Percentiles rank a stretch among this genome's conserved stretches.
phyloP scores from a whole-genome alignment of 129 eudicot species.

The Helianthus tuberosus region DNA sequence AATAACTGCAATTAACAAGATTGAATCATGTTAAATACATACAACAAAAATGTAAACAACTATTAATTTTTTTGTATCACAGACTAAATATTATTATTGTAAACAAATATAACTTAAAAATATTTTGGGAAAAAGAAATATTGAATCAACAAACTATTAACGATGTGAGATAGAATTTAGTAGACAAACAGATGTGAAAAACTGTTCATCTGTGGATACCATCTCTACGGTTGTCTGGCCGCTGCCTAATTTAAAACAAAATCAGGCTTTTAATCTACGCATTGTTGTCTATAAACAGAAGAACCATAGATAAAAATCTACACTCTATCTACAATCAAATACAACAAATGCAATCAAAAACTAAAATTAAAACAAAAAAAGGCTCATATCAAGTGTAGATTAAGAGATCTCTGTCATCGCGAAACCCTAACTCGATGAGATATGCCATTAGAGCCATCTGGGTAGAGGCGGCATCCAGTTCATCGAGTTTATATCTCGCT shows the following conservation, averaged over 20 bases:
- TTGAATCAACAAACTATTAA: neutral
- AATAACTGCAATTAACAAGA: too few relatives aligned
- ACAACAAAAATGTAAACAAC: too few relatives aligned
- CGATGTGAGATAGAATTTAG: slow-evolving; percentile 28
- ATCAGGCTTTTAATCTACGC: slow-evolving; percentile 28
- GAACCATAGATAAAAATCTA: neutral
- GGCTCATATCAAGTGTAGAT: slow-evolving; percentile 49
- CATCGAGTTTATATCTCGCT: slow-evolving; percentile 13
- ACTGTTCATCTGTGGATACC: slow-evolving; percentile 40
- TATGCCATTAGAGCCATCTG: slow-evolving; percentile 35
- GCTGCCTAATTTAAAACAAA: slow-evolving; percentile 23
- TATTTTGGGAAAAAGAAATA: too few relatives aligned
- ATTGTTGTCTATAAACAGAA: slow-evolving; percentile 25
- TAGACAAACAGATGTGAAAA: slow-evolving; percentile 37
- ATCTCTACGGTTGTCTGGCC: slow-evolving; percentile 48
- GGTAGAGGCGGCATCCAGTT: slow-evolving; percentile 31
- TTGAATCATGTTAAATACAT: too few relatives aligned
- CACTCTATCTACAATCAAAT: slow-evolving; percentile 14
- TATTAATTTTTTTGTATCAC: neutral
- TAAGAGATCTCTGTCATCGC: slow-evolving; percentile 48
- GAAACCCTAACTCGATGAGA: slow-evolving; percentile 1
- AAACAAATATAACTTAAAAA: too few relatives aligned
- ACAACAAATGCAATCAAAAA: slow-evolving; percentile 18
- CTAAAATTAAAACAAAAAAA: neutral
- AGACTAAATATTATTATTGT: too few relatives aligned